Conservation (phyloP, 2,329 filamentous ascomycete species). For the Ophiosphaerella narmari region DNA sequence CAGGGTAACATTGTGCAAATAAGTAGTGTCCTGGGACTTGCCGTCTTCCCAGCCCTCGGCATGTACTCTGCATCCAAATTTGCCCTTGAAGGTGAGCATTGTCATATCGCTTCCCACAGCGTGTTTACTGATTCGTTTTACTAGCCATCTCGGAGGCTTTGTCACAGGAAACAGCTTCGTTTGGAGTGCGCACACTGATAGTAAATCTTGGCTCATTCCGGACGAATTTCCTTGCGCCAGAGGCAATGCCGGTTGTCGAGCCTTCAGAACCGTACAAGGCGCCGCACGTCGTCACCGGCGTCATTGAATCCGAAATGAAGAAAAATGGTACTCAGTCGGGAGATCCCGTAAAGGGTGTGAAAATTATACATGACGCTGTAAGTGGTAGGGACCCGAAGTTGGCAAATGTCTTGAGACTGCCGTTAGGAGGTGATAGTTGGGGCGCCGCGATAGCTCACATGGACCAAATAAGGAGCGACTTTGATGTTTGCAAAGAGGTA, state of each 20-base stretch:
- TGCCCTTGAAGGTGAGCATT: not conserved
- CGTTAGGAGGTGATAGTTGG: not conserved
- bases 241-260: not conserved
- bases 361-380: not conserved
- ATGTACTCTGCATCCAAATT: not conserved
- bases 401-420: constrained; percentile 1
- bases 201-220: constrained; percentile 1
- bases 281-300: not conserved
- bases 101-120: not conserved
- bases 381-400: not conserved
- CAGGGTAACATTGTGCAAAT: constrained; percentile 1
- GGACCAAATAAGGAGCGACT: not conserved
- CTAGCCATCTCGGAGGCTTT: constrained; percentile 1
- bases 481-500: not conserved
- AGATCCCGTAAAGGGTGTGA: not conserved
- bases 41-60: not conserved
- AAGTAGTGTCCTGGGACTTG: not conserved
- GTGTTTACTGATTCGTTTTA: not conserved
- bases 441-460: not conserved
- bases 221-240: not conserved
- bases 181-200: constrained; percentile 3
- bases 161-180: not conserved
- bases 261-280: constrained; percentile 1
- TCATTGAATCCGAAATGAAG: not conserved
- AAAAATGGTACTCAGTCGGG: not conserved